Base-by-base conservation (phyloP, 306 rosid genomes). In the Fragaria vesca region DNA sequence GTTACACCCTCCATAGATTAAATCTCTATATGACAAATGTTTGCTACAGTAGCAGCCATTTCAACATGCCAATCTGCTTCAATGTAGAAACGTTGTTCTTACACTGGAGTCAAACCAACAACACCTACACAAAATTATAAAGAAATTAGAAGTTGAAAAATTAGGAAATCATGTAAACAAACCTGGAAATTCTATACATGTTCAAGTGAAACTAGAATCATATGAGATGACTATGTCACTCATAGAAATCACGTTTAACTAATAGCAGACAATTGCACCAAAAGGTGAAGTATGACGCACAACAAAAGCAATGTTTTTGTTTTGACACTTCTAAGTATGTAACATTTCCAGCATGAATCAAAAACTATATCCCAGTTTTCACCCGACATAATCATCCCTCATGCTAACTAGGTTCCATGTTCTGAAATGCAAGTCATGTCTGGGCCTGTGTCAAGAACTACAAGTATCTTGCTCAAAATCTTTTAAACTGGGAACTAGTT, bases 51-150 rank as follows among this genome's bases (percentile, higher is more conserved):
- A 65, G 54, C 55, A 76, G 63, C 76, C 20, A 77, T 80, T 47
- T 63, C 66, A 55, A 75, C 73, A 79, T 54, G 61, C 74, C 77
- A 15, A 75, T 57, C 71, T 63, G 79, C 74, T 79, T 82, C 12
- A 10, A 74, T 63, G 34, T 66, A 68, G 54, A 47, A 17, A 16
- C 15, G n/a, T 62, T 61, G n/a, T 62, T 61, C 68, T 83, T 72
- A 91, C 72, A 84, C 43, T 2, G 93, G 97, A 24, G 97, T 93
- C 87, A 89, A 74, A 60, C 97, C 97, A 78, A 90, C 91, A 40
- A 89, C 97, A 17, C 93, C 97, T 91, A 71, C 75, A 12, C 47
- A 5, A 38, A 55, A 70, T 43, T 51, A 78, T 0, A 68, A 24
- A 38, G 67, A 9, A 43, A 46, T 9, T 43, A 4, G 8, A 68